Evolutionary conservation across 345 rosid species (phyloP).

Genomic region (Schrenkiella parvula): DNA sequence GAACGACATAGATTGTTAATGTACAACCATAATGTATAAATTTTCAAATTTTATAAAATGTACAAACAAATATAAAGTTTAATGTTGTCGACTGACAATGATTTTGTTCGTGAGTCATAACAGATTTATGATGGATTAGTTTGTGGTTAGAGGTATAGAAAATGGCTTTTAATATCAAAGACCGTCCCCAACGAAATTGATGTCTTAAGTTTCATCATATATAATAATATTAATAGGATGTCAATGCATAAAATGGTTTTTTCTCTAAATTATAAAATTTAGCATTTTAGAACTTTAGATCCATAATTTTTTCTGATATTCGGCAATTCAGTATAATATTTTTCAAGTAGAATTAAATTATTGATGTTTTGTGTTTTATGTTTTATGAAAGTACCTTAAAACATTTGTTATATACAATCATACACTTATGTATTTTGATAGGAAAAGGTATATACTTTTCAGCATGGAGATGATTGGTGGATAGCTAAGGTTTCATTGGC

Average conservation of each 20-base stretch:
- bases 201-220: constrained; percentile 2
- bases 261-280: too few relatives aligned
- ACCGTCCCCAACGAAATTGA: background rate
- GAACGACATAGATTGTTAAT: background rate
- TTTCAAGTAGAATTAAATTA: too few relatives aligned
- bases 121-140: constrained; percentile 21
- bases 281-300: too few relatives aligned
- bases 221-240: background rate
- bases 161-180: constrained; percentile 10
- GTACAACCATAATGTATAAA: background rate
- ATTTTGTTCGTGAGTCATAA: background rate
- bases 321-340: too few relatives aligned
- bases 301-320: too few relatives aligned
- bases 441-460: background rate
- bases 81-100: constrained; percentile 18
- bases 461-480: background rate
- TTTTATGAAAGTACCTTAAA: too few relatives aligned
- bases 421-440: background rate
- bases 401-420: background rate
- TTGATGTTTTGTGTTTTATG: too few relatives aligned
- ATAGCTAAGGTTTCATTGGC: background rate
- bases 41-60: background rate
- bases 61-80: background rate
- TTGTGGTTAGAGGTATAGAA: constrained; percentile 12
- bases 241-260: background rate